These are phyloP conservation scores for Tothia fuscella DNA, from an alignment of 2,329 filamentous ascomycete genomes.

Conservation along the genomic window DNA sequence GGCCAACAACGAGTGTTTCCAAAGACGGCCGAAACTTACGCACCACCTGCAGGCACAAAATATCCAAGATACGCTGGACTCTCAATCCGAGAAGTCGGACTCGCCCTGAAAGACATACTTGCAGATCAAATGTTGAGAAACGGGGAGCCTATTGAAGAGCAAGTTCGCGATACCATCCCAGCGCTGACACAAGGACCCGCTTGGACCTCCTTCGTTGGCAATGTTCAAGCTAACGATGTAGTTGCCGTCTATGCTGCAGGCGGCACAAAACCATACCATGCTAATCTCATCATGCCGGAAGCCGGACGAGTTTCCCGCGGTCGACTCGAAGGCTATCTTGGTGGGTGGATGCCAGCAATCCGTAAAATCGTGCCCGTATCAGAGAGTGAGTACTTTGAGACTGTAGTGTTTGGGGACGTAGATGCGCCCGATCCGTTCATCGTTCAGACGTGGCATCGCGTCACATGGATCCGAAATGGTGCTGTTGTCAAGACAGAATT, in stretches of 20 bases:
- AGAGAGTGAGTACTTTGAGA: constrained; percentile 3
- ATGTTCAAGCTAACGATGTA: constrained; percentile 9
- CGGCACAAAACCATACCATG: constrained; percentile 1
- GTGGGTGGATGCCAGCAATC: constrained; percentile 10
- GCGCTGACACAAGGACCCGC: neutral
- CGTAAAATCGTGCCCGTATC: constrained; percentile 5
- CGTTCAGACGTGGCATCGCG: constrained; percentile 9
- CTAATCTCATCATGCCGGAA: constrained; percentile 3
- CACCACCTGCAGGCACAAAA: neutral
- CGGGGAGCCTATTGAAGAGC: constrained; percentile 8
- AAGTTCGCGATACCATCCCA: constrained; percentile 8
- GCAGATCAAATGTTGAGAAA: constrained; percentile 4
- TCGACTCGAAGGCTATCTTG: constrained; percentile 4
- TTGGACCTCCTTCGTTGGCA: constrained; percentile 6
- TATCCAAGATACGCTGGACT: constrained; percentile 7
- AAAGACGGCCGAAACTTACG: constrained; percentile 2
- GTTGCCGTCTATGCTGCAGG: constrained; percentile 1
- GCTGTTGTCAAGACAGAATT: constrained; percentile 4
- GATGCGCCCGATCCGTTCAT: constrained; percentile 7
- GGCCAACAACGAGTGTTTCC: constrained; percentile 1
- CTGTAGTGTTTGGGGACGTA: constrained; percentile 7
- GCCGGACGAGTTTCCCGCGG: neutral
- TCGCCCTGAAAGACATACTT: constrained; percentile 6
- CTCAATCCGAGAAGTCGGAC: neutral
- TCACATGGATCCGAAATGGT: neutral